Evolutionary conservation across 345 rosid genomes (phyloP).

Genomic region (Durio zibethinus): DNA sequence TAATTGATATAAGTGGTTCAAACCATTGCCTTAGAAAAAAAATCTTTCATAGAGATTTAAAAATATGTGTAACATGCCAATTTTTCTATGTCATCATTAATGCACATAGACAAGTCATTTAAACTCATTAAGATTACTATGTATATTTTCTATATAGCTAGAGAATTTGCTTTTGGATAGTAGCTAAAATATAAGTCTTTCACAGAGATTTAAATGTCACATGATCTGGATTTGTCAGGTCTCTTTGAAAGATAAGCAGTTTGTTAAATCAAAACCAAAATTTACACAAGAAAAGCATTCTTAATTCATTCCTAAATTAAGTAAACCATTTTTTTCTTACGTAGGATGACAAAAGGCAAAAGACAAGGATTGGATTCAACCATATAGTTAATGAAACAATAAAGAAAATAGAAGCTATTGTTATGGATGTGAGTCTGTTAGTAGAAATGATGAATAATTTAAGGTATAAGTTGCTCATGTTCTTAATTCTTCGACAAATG

Average conservation of each 20-base stretch:
- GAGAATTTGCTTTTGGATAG: conserved; percentile 77
- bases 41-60: conserved; percentile 85
- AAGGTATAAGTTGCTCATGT: conserved; percentile 38
- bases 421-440: conserved; percentile 55
- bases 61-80: conserved; percentile 33
- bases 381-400: conserved; percentile 64
- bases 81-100: not conserved
- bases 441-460: conserved; percentile 51
- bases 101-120: not conserved
- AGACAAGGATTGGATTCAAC: conserved; percentile 64
- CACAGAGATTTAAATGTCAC: conserved; percentile 46
- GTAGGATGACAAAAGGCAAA: conserved; percentile 67
- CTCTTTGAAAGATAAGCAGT: conserved; percentile 77
- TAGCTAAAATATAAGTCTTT: no score
- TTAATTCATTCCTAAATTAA: conserved; percentile 10
- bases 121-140: conserved; percentile 5
- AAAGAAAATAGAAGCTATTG: conserved; percentile 77
- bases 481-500: not conserved
- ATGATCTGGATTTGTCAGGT: conserved; percentile 86
- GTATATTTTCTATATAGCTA: conserved; percentile 42
- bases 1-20: no score
- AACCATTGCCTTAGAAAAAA: conserved; percentile 79
- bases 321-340: conserved; percentile 3
- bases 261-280: conserved; percentile 2
- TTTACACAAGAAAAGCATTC: not conserved